Base-by-base conservation (phyloP, 1,284 basidiomycete species). In the Paramarasmius palmivorus region DNA sequence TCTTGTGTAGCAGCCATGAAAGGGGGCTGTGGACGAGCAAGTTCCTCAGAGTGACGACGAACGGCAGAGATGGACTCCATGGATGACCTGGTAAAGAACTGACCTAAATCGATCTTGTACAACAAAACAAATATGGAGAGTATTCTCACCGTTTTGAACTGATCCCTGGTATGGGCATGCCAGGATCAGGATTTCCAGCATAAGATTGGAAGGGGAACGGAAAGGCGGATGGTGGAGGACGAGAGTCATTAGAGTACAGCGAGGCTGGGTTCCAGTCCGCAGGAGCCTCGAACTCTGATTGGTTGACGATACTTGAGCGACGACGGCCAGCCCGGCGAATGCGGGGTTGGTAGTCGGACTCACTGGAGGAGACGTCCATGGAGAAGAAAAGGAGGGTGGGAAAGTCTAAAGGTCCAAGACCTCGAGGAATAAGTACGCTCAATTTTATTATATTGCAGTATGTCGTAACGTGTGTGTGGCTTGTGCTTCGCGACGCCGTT, bases 101-200 rank as follows among this genome's bases (percentile, higher is more conserved):
- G n/a, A n/a, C n/a, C n/a, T n/a, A n/a, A n/a, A n/a, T n/a, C n/a
- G n/a, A n/a, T n/a, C n/a, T n/a, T n/a, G n/a, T n/a, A n/a, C n/a
- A n/a, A n/a, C n/a, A n/a, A n/a, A n/a, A n/a, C n/a, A n/a, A n/a
- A n/a, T n/a, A n/a, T n/a, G n/a, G n/a, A n/a, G n/a, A n/a, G n/a
- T n/a, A n/a, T n/a, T n/a, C n/a, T n/a, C n/a, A n/a, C n/a, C n/a
- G n/a, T n/a, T n/a, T n/a, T 46, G 53, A 47, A 22, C 61, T 58
- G 14, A 68, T 46, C 20, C 71, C 73, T 2, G 78, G 79, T 54
- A 79, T 66, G 39, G 71, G 46, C n/a, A 59, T 63, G 0, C 68
- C 68, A 6, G 74, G 78, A 59, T 86, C 85, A 1, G 83, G 80
- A 62, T 85, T 86, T 9, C 85, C 83, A 1, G 78, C 73, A 61